Evolutionary conservation across 441 rosid species (phyloP).

Genomic region (Isatis lusitanica): DNA sequence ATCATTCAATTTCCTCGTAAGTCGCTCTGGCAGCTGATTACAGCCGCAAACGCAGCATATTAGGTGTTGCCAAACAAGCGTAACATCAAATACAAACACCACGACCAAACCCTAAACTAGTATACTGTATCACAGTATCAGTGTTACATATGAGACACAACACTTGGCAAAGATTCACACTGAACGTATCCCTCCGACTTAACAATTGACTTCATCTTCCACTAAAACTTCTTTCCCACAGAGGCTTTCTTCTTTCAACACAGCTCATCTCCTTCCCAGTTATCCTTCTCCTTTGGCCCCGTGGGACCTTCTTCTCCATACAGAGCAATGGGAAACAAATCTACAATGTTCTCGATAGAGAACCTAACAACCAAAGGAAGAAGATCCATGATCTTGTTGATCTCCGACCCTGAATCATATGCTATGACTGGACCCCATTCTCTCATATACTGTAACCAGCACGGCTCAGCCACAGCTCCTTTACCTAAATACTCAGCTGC

Average conservation of each 20-base stretch:
- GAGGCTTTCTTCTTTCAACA: slow-evolving; percentile 25
- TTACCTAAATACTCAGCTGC: slow-evolving; percentile 68
- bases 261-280: slow-evolving; percentile 73
- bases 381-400: slow-evolving; percentile 51
- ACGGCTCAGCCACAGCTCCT: slow-evolving; percentile 53
- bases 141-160: neutral
- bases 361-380: slow-evolving; percentile 59
- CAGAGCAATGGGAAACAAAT: slow-evolving; percentile 66
- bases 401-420: slow-evolving; percentile 66
- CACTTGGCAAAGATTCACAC: neutral
- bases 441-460: slow-evolving; percentile 73
- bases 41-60: neutral
- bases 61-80: neutral
- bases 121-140: neutral
- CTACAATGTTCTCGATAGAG: slow-evolving; percentile 59
- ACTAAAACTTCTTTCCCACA: neutral
- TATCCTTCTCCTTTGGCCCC: slow-evolving; percentile 74
- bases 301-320: slow-evolving; percentile 85
- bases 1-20: slow-evolving; percentile 3
- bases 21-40: neutral
- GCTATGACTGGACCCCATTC: slow-evolving; percentile 71
- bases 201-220: slow-evolving; percentile 8
- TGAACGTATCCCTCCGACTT: neutral
- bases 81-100: slow-evolving; percentile 11
- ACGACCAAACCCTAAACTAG: neutral